phyloP scores from a whole-genome alignment of 139 green algal species.

The Micractinium sp. region DNA sequence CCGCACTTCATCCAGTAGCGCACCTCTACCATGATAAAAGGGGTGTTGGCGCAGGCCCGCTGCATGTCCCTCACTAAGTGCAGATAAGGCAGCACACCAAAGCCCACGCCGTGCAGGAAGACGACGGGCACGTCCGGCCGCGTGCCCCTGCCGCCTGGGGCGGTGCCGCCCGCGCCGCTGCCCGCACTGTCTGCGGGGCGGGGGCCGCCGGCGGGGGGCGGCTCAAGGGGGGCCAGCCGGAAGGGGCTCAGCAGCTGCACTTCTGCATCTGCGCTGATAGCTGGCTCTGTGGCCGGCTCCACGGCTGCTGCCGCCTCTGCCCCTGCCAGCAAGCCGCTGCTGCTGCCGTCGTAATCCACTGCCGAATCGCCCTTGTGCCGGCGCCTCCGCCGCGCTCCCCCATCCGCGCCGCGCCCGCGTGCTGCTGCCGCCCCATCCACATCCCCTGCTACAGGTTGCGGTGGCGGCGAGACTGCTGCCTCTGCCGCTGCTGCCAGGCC shows the following conservation, averaged over 20 bases:
- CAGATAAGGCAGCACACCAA: constrained; percentile 60
- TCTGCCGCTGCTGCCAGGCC: background rate
- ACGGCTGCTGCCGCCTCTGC: background rate
- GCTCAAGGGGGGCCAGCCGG: background rate
- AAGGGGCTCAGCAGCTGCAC: background rate
- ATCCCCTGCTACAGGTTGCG: background rate
- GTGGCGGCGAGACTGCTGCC: background rate
- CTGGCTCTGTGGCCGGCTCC: background rate
- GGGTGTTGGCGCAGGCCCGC: constrained; percentile 22
- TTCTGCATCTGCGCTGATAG: background rate
- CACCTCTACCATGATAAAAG: constrained; percentile 27
- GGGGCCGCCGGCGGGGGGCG: background rate
- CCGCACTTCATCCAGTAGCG: background rate
- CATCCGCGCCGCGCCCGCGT: background rate
- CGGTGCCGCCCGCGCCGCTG: background rate
- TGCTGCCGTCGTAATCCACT: background rate
- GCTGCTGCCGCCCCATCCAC: background rate
- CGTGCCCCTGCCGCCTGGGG: background rate
- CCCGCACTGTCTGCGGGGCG: constrained; percentile 2
- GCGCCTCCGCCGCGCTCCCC: background rate
- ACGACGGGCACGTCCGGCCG: constrained; percentile 47
- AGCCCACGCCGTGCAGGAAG: constrained; percentile 65
- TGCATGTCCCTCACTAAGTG: constrained; percentile 44
- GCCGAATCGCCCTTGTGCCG: constrained; percentile 20
- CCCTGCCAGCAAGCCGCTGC: background rate